Percentiles rank a stretch among this genome's conserved stretches.
Evolutionary conservation across 2,329 filamentous ascomycete species (phyloP).

Genomic region (Stachybotrys chlorohalonatus): DNA sequence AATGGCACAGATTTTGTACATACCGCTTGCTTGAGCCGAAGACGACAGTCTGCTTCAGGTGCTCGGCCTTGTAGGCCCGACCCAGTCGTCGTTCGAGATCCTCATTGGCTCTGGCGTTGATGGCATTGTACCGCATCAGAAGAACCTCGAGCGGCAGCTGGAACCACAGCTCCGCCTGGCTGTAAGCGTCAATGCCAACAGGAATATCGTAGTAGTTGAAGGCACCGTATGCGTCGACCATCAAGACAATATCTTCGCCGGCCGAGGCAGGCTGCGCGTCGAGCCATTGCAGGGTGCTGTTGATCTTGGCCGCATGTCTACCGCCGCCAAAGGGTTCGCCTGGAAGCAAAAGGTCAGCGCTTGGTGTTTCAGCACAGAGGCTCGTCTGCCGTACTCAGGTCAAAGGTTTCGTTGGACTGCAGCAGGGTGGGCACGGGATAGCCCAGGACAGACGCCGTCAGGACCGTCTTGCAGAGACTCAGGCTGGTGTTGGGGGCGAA

Average conservation of each 20-base stretch:
- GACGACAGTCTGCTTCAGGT: conserved; percentile 12
- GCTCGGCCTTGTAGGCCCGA: conserved; percentile 10
- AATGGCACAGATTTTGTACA: not conserved
- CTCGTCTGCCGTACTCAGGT: conserved; percentile 10
- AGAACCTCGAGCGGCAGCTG: conserved; percentile 18
- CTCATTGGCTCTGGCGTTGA: conserved; percentile 12
- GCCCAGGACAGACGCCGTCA: conserved; percentile 15
- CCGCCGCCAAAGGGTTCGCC: conserved; percentile 11
- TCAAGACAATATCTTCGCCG: conserved; percentile 18
- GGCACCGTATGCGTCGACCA: conserved; percentile 18
- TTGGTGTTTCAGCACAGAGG: not conserved
- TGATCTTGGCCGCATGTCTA: conserved; percentile 20
- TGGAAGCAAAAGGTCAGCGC: not conserved
- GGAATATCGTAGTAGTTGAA: conserved; percentile 2
- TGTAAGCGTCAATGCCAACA: not conserved
- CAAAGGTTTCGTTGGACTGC: not conserved
- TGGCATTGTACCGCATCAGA: conserved; percentile 13
- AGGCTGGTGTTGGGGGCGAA: conserved; percentile 13
- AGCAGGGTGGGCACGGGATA: conserved; percentile 19
- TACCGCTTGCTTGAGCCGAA: conserved; percentile 16
- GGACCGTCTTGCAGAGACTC: conserved; percentile 21
- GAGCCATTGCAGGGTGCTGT: conserved; percentile 14
- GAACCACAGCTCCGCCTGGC: conserved; percentile 17
- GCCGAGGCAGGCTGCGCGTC: conserved; percentile 13
- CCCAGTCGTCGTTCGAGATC: conserved; percentile 14